A percentile compares a stretch with the other conserved stretches of the same genome.
Evolutionary conservation across 1,284 basidiomycete genomes (phyloP).

Genomic region (Fomitopsis betulina): DNA sequence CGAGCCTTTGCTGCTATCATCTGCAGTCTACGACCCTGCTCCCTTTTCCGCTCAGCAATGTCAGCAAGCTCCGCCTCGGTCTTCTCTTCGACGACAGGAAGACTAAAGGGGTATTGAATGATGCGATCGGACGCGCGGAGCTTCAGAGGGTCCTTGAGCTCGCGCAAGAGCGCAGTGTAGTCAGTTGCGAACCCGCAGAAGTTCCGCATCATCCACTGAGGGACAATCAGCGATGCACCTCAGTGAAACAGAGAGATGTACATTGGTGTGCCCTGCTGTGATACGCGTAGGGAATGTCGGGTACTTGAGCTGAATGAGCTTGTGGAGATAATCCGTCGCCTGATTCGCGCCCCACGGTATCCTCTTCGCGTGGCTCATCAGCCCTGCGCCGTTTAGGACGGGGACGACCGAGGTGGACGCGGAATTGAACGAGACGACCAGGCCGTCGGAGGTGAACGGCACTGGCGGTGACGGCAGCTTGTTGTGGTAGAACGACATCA

Average conservation of each 20-base stretch:
- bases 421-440: conserved; percentile 82
- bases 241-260: conserved; percentile 16
- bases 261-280: conserved; percentile 50
- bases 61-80: conserved; percentile 86
- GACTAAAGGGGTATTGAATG: conserved; percentile 81
- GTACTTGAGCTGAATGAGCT: conserved; percentile 94
- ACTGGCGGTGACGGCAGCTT: conserved; percentile 34
- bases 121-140: conserved; percentile 70
- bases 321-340: conserved; percentile 87
- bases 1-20: conserved; percentile 90
- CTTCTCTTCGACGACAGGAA: conserved; percentile 77
- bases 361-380: conserved; percentile 81
- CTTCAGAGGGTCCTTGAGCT: conserved; percentile 57
- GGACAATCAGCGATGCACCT: neutral
- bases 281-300: conserved; percentile 78
- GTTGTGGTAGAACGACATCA: conserved; percentile 90
- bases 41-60: conserved; percentile 75
- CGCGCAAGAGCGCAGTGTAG: conserved; percentile 67
- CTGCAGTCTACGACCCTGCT: conserved; percentile 85
- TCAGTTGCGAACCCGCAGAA: conserved; percentile 85
- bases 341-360: conserved; percentile 94
- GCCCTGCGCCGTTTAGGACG: conserved; percentile 73
- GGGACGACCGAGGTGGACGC: conserved; percentile 87
- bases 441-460: conserved; percentile 60
- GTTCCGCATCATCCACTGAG: conserved; percentile 85